phyloP scores from a whole-genome alignment of 306 rosid genomes.

The Inga leiocalycina region DNA sequence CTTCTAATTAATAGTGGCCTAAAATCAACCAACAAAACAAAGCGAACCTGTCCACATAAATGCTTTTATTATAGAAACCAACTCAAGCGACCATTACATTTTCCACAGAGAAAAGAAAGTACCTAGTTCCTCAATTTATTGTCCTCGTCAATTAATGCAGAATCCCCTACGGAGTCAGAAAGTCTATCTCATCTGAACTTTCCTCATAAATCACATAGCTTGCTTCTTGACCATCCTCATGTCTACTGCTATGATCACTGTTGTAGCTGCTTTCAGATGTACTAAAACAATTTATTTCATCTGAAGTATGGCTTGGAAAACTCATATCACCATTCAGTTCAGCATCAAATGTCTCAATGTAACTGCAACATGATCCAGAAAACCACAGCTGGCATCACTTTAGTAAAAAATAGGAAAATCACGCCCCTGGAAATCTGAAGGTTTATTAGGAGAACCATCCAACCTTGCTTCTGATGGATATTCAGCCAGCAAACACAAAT shows the following conservation, averaged over 20 bases:
- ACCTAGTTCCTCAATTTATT: conserved; percentile 51
- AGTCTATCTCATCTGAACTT: conserved; percentile 91
- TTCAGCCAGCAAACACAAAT: conserved; percentile 76
- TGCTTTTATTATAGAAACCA: conserved; percentile 27
- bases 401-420: conserved; percentile 4
- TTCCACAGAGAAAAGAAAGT: conserved; percentile 31
- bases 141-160: conserved; percentile 40
- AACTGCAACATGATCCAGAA: conserved; percentile 64
- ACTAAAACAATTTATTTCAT: conserved; percentile 74
- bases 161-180: conserved; percentile 50
- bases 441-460: conserved; percentile 27
- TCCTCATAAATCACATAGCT: conserved; percentile 64
- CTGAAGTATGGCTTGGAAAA: conserved; percentile 72
- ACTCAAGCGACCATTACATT: conserved; percentile 8
- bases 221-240: conserved; percentile 82
- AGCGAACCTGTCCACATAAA: conserved; percentile 10
- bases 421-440: conserved; percentile 19
- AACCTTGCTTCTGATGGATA: conserved; percentile 97
- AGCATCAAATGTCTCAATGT: conserved; percentile 67
- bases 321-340: conserved; percentile 73
- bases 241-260: conserved; percentile 95
- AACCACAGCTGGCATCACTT: conserved; percentile 24
- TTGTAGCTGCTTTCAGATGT: conserved; percentile 91
- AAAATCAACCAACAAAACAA: conserved; percentile 25
- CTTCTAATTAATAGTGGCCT: conserved; percentile 7